Base-by-base conservation (phyloP, 2,329 filamentous ascomycete species). In the Colletotrichum filicis region DNA sequence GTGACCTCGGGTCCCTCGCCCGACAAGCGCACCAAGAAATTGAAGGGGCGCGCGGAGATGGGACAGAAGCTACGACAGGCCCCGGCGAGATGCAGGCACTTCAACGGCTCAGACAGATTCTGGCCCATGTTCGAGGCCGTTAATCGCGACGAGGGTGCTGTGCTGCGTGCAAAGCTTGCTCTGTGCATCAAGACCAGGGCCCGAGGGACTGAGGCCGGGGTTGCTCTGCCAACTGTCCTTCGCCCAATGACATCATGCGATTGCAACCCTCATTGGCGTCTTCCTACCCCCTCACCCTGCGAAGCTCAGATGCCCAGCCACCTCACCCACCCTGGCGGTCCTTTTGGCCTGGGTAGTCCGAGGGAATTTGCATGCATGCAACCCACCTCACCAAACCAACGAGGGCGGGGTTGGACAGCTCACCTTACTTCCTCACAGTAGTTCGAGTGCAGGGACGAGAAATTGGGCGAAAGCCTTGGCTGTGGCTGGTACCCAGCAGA, bases 11-110 rank as follows among this genome's bases (percentile, higher is more conserved):
- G 35, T 85, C 87, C 4, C 82, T 92, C 42, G 87, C 91, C 11
- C 82, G 85, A 62, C 86, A 89, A 73, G 92, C 92, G 4, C 84
- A 83, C 69, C 80, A 81, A 58, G 92, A 94, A 78, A 80, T 93
- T 24, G 82, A 87, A 60, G 79, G 83, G 30, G 79, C 68, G 19
- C 52, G 55, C 49, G 55, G 53, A 11, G 52, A 60, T 24, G 61
- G 37, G 46, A 49, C 46, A 55, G 49, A 30, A 26, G 14, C 49
- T 6, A 42, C 9, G 35, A n/a, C 9, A 26, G 63, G 42, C 12
- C 35, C 35, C 37, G 32, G 30, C 11, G 77, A 79, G 59, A 76
- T 78, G 19, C 80, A 74, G 60, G 82, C 83, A 6, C 77, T 85
- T 53, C 76, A 76, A 58, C 79, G 83, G 22, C 76, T 85, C 26